A percentile compares a stretch with the other conserved stretches of the same genome.
These are phyloP conservation scores for Seminavis robusta DNA, from an alignment of 108 stramenopile species.

Conservation along the genomic window DNA sequence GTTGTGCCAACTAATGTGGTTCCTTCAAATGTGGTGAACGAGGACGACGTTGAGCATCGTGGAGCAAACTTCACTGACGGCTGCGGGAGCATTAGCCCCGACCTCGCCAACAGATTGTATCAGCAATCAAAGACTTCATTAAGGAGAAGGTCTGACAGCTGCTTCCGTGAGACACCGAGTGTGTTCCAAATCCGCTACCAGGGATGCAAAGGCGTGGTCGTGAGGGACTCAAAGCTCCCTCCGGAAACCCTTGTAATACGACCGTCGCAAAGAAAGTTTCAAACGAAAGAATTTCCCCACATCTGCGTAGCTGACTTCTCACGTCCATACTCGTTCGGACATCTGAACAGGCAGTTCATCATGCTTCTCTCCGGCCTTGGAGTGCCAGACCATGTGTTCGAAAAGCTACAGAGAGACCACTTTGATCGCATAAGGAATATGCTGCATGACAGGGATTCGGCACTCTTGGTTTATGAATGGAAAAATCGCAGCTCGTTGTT, in stretches of 20 bases:
- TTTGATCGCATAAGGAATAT: no score
- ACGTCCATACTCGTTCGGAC: slow-evolving; percentile 1
- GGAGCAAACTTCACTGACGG: no score
- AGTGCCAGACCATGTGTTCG: not conserved
- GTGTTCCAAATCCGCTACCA: slow-evolving; percentile 7
- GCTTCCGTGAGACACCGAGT: not conserved
- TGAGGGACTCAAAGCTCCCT: not conserved
- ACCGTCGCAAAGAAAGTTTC: not conserved
- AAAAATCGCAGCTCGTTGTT: no score
- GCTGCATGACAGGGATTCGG: no score
- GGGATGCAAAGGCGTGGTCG: slow-evolving; percentile 7
- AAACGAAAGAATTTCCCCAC: not conserved
- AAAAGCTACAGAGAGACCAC: not conserved
- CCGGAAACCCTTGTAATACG: not conserved
- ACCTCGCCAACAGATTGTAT: no score
- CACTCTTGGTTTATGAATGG: no score
- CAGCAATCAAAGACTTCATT: no score
- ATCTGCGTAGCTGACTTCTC: not conserved
- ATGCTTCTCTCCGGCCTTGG: slow-evolving; percentile 4
- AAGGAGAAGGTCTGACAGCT: no score
- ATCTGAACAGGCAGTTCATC: not conserved
- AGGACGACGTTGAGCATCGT: no score
- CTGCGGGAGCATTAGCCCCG: no score
- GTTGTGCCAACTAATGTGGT: no score
- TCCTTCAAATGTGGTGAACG: no score